Conservation (phyloP, 768 basidiomycete genomes). For the Kondoa subrosea region DNA sequence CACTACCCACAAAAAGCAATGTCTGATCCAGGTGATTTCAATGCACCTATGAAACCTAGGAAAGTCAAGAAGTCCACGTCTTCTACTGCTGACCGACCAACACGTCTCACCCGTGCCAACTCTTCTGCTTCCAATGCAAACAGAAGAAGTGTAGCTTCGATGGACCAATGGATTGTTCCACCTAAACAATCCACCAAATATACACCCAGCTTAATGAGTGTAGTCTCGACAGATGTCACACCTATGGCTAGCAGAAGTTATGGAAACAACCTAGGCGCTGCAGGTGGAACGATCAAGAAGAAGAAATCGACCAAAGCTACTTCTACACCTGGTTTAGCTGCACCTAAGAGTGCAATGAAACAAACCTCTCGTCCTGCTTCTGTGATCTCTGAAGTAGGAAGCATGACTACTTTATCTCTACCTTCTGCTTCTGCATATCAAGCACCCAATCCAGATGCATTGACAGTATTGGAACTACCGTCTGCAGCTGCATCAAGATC, state of each 20-base stretch:
- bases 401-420: neutral
- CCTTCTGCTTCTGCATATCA: conserved; percentile 5
- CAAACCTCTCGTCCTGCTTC: neutral
- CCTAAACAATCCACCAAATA: conserved; percentile 3
- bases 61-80: neutral
- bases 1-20: neutral
- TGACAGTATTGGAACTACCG: neutral
- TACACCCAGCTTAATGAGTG: conserved; percentile 2
- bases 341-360: neutral
- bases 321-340: neutral
- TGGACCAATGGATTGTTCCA: neutral
- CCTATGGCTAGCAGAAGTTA: neutral
- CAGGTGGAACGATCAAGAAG: conserved; percentile 10
- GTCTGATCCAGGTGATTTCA: neutral
- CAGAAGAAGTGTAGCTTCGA: neutral
- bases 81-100: neutral
- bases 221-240: neutral
- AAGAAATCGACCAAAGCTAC: conserved; percentile 13
- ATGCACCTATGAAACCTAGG: neutral
- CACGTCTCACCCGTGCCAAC: neutral
- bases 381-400: neutral
- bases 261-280: neutral
- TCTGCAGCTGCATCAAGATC: conserved; percentile 1
- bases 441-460: neutral
- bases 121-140: neutral